Evolutionary conservation across 1,284 basidiomycete species (phyloP).

Genomic region (Malassezia furfur): DNA sequence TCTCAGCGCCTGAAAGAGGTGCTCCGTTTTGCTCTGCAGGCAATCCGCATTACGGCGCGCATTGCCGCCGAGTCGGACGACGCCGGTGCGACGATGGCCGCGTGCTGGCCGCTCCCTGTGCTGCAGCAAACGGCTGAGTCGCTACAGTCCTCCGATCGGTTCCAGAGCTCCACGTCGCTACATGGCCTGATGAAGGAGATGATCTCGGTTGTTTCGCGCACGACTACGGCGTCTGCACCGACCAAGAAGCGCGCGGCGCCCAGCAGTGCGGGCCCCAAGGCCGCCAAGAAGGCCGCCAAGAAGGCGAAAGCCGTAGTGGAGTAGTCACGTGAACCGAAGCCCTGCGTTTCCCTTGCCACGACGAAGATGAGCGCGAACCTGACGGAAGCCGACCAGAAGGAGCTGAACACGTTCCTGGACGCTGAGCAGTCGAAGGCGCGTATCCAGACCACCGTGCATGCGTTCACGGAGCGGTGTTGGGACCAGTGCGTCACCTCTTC

Average conservation of each 20-base stretch:
- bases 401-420: conserved; percentile 73
- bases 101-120: conserved; percentile 49
- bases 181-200: conserved; percentile 55
- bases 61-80: conserved; percentile 25
- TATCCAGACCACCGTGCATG: conserved; percentile 57
- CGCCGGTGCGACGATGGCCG: conserved; percentile 11
- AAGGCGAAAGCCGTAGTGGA: conserved; percentile 19
- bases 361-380: conserved; percentile 14
- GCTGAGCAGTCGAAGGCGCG: conserved; percentile 76
- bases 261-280: conserved; percentile 14
- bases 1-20: conserved; percentile 68
- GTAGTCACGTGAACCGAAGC: conserved; percentile 1
- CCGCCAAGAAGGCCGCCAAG: conserved; percentile 23
- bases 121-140: conserved; percentile 19
- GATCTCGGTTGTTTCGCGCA: conserved; percentile 22
- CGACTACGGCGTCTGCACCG: conserved; percentile 8
- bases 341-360: neutral
- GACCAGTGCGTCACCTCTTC: conserved; percentile 72
- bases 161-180: conserved; percentile 48
- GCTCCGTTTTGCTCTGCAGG: conserved; percentile 62
- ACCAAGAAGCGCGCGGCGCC: conserved; percentile 9
- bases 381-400: conserved; percentile 46
- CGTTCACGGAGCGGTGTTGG: conserved; percentile 45
- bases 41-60: conserved; percentile 59
- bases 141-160: conserved; percentile 21